Evolutionary conservation across 192 early-diverging fungal genomes (phyloP).

Genomic region (Podochytrium sp.): DNA sequence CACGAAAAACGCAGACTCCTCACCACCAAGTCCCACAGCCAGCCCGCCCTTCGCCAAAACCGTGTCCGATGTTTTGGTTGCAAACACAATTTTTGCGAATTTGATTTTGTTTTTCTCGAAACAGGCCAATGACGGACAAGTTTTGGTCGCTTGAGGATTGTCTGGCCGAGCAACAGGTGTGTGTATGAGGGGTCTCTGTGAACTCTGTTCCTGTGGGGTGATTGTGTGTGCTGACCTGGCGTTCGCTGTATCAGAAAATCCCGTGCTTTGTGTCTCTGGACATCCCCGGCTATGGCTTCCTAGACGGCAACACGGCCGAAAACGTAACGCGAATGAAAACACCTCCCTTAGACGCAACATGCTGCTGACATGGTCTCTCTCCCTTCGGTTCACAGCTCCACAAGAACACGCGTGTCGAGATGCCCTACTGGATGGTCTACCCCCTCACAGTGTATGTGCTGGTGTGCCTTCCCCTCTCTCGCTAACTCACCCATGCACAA

Average conservation of each 20-base stretch:
- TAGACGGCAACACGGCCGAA: constrained; percentile 43
- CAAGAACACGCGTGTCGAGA: constrained; percentile 39
- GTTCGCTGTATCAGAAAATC: constrained; percentile 37
- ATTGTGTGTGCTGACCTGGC: neutral
- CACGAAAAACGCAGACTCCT: too few species aligned
- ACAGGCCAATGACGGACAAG: constrained; percentile 26
- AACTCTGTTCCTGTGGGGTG: neutral
- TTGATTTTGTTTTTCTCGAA: neutral
- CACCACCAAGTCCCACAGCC: too few species aligned
- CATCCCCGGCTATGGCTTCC: constrained; percentile 49
- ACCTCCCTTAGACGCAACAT: neutral
- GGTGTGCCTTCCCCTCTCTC: too few species aligned
- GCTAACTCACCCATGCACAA: neutral
- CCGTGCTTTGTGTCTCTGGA: constrained; percentile 43
- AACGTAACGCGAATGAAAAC: constrained; percentile 12
- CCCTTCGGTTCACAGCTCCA: constrained; percentile 34
- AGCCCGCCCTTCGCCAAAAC: too few species aligned
- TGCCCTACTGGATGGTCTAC: constrained; percentile 51
- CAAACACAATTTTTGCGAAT: too few species aligned
- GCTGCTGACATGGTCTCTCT: neutral
- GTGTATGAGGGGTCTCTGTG: neutral
- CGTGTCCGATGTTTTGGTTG: too few species aligned
- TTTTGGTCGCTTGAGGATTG: constrained; percentile 52
- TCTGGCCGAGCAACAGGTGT: constrained; percentile 50
- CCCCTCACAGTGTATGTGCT: constrained; percentile 42